Evolutionary conservation across 1,139 yeast genomes (phyloP), one percentile per base, ranked within the genome.

Genomic region (Sugiyamaella grinbergsii): DNA sequence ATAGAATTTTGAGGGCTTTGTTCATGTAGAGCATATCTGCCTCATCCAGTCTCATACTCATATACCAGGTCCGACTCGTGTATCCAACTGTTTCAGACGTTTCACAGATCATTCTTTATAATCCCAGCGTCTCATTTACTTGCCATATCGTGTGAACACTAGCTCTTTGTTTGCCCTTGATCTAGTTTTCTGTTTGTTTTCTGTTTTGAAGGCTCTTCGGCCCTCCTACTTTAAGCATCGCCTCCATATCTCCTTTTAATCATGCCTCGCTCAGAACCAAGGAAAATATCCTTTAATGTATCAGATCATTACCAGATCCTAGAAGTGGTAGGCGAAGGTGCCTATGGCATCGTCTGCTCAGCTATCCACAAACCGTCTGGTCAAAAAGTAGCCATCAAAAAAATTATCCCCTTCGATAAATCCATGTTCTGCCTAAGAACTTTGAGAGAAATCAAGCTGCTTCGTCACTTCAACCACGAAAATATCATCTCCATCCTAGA

Each of bases 251-350:
- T 36, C 22, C n/a, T 4, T 6, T 19, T 24, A 7, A 43, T n/a
- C 19, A 43, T 43, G 47, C 20, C 47, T 33, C 47, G 47, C 4
- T 26, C 39, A 24, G 47, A 43, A 41, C 61, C 65, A 22, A 62
- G 85, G 51, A 79, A 80, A 55, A 80, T 86, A 49, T 79, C 91
- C 16, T 91, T 91, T 73, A 89, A 90, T 64, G 94, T 93, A 22
- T 84, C 94, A 39, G 88, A 87, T 53, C 89, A 87, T 63, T 91
- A 91, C 68, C 89, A 88, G 67, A 82, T 91, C 45, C 74, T 83
- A 39, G 94, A 87, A 61, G 81, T 91, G 15, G 87, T 89, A 11
- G 98, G 98, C 5, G 97, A 91, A 68, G 98, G 98, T n/a, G 98
- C 98, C 1, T 93, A 93, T 64, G 98, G 98, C 3, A 81, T 93